Conservation (phyloP, 108 stramenopile species). For the Aureococcus anophagefferens region DNA sequence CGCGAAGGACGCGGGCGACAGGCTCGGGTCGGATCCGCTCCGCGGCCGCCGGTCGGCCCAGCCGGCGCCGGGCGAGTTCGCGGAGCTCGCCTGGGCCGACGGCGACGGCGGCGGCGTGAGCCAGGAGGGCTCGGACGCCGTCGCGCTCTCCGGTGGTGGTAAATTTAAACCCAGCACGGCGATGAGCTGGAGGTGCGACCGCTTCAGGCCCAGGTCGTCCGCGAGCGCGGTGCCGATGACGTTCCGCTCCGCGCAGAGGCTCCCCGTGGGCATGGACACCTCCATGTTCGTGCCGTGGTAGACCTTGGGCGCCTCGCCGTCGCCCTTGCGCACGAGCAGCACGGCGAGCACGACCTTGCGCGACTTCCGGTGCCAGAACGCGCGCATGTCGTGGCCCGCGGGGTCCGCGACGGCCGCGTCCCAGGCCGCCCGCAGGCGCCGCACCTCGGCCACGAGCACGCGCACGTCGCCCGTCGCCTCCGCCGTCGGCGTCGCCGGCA, state of each 20-base stretch:
- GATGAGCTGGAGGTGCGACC: conserved; percentile 65
- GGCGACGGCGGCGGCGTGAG: conserved; percentile 2
- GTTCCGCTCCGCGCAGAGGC: conserved; percentile 90
- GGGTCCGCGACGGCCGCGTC: conserved; percentile 32
- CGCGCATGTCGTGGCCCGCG: conserved; percentile 58
- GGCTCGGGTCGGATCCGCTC: conserved; percentile 13
- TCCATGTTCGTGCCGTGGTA: conserved; percentile 96
- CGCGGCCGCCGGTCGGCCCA: conserved; percentile 26
- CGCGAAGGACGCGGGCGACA: neutral
- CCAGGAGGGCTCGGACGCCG: conserved; percentile 15
- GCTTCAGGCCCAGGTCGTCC: conserved; percentile 55
- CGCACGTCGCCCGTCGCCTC: conserved; percentile 23
- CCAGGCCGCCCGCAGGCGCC: conserved; percentile 60
- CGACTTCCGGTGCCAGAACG: conserved; percentile 91
- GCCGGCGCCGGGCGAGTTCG: conserved; percentile 9
- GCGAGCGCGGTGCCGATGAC: conserved; percentile 85
- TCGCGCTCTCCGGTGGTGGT: conserved; percentile 17
- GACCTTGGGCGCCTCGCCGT: conserved; percentile 44
- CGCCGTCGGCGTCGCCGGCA: conserved; percentile 60
- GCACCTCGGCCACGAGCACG: conserved; percentile 77
- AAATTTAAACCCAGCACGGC: conserved; percentile 71
- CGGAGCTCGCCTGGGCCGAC: conserved; percentile 15
- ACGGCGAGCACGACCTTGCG: conserved; percentile 93
- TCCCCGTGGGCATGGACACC: conserved; percentile 93
- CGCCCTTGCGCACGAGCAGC: conserved; percentile 65